phyloP scores from a whole-genome alignment of 805 yeast species.

The Barnettozyma vustinii region DNA sequence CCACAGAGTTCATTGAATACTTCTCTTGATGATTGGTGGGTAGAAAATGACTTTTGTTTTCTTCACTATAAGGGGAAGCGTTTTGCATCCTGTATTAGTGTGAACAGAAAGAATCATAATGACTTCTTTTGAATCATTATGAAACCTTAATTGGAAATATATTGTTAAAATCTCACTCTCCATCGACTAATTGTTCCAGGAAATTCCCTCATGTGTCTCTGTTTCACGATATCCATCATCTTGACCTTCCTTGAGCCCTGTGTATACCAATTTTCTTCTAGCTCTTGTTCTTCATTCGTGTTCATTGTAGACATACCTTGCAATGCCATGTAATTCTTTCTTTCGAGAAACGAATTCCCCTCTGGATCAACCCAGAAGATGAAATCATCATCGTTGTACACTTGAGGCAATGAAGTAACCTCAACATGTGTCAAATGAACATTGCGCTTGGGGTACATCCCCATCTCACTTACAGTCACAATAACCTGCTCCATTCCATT shows the following conservation, averaged over 20 bases:
- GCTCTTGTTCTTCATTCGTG: neutral
- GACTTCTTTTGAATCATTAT: no score
- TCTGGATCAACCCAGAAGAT: neutral
- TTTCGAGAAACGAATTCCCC: neutral
- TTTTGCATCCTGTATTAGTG: no score
- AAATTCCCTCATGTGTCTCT: neutral
- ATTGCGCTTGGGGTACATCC: neutral
- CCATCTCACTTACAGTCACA: neutral
- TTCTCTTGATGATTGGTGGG: no score
- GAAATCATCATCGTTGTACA: neutral
- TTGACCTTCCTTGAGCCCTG: neutral
- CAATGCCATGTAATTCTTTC: neutral
- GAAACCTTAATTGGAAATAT: no score
- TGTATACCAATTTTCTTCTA: neutral
- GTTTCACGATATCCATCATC: neutral
- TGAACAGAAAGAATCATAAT: no score
- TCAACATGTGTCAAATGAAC: neutral
- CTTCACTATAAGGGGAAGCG: no score
- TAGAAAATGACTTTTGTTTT: no score
- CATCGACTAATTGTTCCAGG: neutral
- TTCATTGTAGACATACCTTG: neutral
- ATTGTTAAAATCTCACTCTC: neutral
- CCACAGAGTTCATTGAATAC: no score
- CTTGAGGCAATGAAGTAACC: neutral
- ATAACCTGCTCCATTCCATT: neutral